Percentiles rank a stretch among this genome's conserved stretches.
phyloP scores from a whole-genome alignment of 2,329 filamentous ascomycete genomes.

The Xylaria hypoxylon region DNA sequence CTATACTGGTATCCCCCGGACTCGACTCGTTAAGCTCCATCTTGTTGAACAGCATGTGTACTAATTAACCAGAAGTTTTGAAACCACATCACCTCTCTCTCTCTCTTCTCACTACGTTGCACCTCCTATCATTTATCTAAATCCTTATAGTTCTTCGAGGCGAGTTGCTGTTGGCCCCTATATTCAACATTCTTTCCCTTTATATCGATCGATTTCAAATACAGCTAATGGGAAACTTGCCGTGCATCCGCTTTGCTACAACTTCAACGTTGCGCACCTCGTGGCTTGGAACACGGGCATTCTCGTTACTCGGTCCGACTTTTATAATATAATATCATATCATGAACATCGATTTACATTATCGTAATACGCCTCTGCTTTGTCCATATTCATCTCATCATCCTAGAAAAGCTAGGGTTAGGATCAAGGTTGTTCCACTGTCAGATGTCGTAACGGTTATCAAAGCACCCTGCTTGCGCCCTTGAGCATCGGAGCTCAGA shows the following conservation, averaged over 20 bases:
- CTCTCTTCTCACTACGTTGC: not conserved
- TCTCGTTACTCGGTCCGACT: slow-evolving; percentile 33
- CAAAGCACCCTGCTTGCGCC: slow-evolving; percentile 17
- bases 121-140: slow-evolving; percentile 1
- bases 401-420: slow-evolving; percentile 21
- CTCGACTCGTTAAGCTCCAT: not conserved
- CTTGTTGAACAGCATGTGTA: not conserved
- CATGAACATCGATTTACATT: slow-evolving; percentile 29
- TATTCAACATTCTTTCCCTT: not conserved
- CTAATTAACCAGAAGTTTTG: slow-evolving; percentile 27
- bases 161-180: not conserved
- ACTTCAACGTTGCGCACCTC: slow-evolving; percentile 7
- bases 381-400: slow-evolving; percentile 17
- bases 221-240: not conserved
- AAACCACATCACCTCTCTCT: not conserved
- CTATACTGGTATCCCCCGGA: no score
- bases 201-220: slow-evolving; percentile 1
- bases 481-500: slow-evolving; percentile 10
- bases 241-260: slow-evolving; percentile 9
- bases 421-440: slow-evolving; percentile 32
- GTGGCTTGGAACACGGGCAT: slow-evolving; percentile 28
- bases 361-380: slow-evolving; percentile 22
- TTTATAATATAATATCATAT: slow-evolving; percentile 31
- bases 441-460: slow-evolving; percentile 31
- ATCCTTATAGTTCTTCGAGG: slow-evolving; percentile 1